A percentile compares a stretch with the other conserved stretches of the same genome.
phyloP scores from a whole-genome alignment of 2,329 filamentous ascomycete genomes.

The Bipolaris zeicola region DNA sequence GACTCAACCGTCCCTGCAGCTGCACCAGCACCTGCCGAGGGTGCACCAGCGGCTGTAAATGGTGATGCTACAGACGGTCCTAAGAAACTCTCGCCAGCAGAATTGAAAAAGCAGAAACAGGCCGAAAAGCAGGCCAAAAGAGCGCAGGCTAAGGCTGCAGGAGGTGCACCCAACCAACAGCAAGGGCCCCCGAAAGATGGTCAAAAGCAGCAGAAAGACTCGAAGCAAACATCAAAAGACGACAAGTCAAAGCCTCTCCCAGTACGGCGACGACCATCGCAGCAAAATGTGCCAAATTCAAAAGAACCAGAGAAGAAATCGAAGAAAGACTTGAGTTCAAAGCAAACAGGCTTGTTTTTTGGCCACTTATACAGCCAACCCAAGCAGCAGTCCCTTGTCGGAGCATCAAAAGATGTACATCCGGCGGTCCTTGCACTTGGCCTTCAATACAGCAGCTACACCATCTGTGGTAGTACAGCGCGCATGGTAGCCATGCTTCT shows the following conservation, averaged over 20 bases:
- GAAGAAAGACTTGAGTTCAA: conserved; percentile 49
- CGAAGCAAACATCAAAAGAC: conserved; percentile 42
- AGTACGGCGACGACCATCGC: conserved; percentile 37
- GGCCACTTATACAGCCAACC: conserved; percentile 81
- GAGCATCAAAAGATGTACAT: conserved; percentile 75
- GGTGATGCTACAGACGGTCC: conserved; percentile 35
- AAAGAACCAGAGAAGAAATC: conserved; percentile 42
- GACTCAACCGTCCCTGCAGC: conserved; percentile 13
- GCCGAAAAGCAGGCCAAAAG: conserved; percentile 89
- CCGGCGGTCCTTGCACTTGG: conserved; percentile 84
- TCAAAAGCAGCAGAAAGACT: conserved; percentile 45
- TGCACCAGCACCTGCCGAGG: conserved; percentile 17
- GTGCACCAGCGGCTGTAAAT: conserved; percentile 22
- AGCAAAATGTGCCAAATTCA: conserved; percentile 33
- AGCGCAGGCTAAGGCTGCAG: conserved; percentile 67
- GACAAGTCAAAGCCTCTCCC: conserved; percentile 42
- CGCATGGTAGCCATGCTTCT: conserved; percentile 85
- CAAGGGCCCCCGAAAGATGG: conserved; percentile 36
- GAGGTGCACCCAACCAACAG: conserved; percentile 43
- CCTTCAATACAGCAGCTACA: conserved; percentile 87
- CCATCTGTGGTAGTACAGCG: conserved; percentile 86
- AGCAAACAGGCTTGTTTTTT: conserved; percentile 64
- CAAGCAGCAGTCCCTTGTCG: conserved; percentile 66
- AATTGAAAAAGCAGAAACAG: conserved; percentile 87
- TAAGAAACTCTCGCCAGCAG: conserved; percentile 71